These are phyloP conservation scores for Ensete ventricosum DNA, from an alignment of 176 grass and related monocot species.

Conservation along the genomic window DNA sequence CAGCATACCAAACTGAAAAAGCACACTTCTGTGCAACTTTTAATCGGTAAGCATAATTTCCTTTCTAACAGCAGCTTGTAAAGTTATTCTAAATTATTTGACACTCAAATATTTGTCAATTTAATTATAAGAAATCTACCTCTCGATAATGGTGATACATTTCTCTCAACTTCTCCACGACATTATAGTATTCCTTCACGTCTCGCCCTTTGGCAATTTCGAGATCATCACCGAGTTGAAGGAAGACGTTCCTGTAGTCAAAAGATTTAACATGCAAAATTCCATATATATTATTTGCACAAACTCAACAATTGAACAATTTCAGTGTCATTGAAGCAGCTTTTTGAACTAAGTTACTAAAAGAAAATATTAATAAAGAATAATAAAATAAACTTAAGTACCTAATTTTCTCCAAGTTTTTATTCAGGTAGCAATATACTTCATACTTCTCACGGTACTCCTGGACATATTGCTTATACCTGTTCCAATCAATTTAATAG, in stretches of 20 bases:
- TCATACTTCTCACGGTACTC: constrained; percentile 79
- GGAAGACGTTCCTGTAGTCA: constrained; percentile 43
- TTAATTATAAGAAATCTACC: constrained; percentile 42
- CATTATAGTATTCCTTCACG: constrained; percentile 44
- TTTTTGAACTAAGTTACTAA: neutral
- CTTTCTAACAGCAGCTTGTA: neutral
- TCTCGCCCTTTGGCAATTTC: constrained; percentile 48
- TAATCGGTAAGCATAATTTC: neutral
- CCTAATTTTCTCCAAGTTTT: constrained; percentile 68
- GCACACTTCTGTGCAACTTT: neutral
- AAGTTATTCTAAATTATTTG: neutral
- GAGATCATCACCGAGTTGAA: constrained; percentile 57
- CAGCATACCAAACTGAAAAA: neutral
- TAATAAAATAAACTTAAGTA: constrained; percentile 27
- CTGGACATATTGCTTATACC: constrained; percentile 73
- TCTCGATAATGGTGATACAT: constrained; percentile 50
- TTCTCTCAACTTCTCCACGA: constrained; percentile 57
- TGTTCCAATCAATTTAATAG: constrained; percentile 1
- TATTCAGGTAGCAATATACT: constrained; percentile 61
- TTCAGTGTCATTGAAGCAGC: neutral
- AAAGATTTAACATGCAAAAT: neutral
- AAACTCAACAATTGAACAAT: neutral
- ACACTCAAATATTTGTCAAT: neutral
- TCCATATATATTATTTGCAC: neutral
- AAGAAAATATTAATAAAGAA: constrained; percentile 5